Percentiles rank a stretch among this genome's conserved stretches.
These are phyloP conservation scores for Paecilomyces fulvus DNA, from an alignment of 2,329 filamentous ascomycete species.

Conservation along the genomic window DNA sequence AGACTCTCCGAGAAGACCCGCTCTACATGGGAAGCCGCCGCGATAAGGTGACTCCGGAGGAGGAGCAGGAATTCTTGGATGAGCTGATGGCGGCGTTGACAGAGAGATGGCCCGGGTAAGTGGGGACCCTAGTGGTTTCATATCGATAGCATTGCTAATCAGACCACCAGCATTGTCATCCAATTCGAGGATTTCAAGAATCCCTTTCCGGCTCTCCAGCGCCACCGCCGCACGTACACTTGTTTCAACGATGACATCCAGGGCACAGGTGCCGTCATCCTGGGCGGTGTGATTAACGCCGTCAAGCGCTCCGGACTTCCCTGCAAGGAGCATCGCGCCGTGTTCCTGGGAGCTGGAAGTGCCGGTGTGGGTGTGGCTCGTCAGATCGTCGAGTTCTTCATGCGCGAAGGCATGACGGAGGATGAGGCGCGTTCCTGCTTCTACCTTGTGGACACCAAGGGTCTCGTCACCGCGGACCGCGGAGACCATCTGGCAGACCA, in stretches of 20 bases:
- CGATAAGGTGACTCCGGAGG: constrained; percentile 66
- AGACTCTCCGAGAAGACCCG: constrained; percentile 62
- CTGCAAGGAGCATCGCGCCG: constrained; percentile 80
- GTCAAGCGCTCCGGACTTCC: constrained; percentile 82
- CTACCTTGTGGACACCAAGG: constrained; percentile 95
- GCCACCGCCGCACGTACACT: constrained; percentile 80
- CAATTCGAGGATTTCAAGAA: constrained; percentile 99
- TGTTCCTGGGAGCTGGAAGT: constrained; percentile 93
- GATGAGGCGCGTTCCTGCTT: constrained; percentile 83
- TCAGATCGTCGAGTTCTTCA: constrained; percentile 96
- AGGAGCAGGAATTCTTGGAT: constrained; percentile 88
- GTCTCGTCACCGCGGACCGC: constrained; percentile 85
- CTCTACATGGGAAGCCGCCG: constrained; percentile 85
- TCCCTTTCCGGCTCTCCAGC: constrained; percentile 85
- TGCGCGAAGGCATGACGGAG: constrained; percentile 81
- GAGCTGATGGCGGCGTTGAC: constrained; percentile 91
- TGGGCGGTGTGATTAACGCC: constrained; percentile 67
- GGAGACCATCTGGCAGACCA: constrained; percentile 92
- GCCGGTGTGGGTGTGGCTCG: constrained; percentile 96
- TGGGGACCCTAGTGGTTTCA: constrained; percentile 9
- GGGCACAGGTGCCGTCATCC: constrained; percentile 89
- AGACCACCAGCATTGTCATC: constrained; percentile 57
- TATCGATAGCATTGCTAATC: neutral
- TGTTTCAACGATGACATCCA: constrained; percentile 99
- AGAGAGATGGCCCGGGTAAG: constrained; percentile 62